Percentiles rank a stretch among this genome's conserved stretches.
phyloP scores from a whole-genome alignment of 345 rosid genomes.

The Linum tenue region DNA sequence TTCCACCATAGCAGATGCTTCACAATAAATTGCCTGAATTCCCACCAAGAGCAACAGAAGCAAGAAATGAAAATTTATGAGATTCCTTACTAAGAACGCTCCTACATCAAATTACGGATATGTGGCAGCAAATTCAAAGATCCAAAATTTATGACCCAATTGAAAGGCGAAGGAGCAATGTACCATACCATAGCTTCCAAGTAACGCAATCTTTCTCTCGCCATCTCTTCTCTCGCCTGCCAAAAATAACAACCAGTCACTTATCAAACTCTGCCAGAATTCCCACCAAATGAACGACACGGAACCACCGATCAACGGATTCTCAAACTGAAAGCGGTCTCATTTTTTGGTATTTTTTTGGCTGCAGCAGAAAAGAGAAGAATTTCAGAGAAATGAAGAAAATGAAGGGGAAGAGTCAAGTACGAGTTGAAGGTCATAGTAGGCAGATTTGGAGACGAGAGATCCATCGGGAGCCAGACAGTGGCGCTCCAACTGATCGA shows the following conservation, averaged over 20 bases:
- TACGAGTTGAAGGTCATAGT: slow-evolving; percentile 82
- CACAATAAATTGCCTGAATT: slow-evolving; percentile 70
- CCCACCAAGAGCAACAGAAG: not conserved
- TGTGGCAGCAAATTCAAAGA: not conserved
- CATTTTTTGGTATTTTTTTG: no score
- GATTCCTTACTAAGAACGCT: not conserved
- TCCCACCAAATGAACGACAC: not conserved
- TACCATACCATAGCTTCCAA: slow-evolving; percentile 92
- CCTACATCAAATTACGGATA: not conserved
- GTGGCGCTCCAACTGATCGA: slow-evolving; percentile 96
- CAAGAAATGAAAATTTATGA: not conserved
- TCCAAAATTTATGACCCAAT: not conserved
- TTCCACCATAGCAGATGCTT: slow-evolving; percentile 85
- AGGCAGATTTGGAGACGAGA: slow-evolving; percentile 80
- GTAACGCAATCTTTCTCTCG: slow-evolving; percentile 75
- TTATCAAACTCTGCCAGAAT: not conserved
- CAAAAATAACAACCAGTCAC: slow-evolving; percentile 15
- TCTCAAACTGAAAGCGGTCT: not conserved
- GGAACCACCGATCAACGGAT: no score
- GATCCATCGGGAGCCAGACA: slow-evolving; percentile 95
- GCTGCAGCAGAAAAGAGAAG: slow-evolving; percentile 1
- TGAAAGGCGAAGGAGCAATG: not conserved
- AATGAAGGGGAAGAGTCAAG: slow-evolving; percentile 10
- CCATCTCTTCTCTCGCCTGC: slow-evolving; percentile 97
- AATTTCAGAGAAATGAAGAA: not conserved